Base-by-base conservation (phyloP, 1,284 basidiomycete species). In the Ganoderma multipileum region DNA sequence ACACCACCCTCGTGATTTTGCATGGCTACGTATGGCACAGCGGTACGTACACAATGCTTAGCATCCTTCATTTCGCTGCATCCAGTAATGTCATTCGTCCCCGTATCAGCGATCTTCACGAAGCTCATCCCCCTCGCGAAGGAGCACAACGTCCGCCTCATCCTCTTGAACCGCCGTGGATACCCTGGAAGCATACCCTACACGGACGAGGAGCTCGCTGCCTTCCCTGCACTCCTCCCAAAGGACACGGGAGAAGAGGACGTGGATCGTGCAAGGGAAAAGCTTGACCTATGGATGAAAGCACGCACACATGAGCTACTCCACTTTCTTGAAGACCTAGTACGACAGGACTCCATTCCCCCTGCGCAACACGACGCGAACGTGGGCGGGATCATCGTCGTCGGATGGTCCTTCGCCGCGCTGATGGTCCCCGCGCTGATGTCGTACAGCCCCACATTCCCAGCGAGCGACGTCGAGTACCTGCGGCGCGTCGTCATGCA, bases 81-180 rank as follows among this genome's bases (percentile, higher is more conserved):
- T 33, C 16, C 4, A 18, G 18, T 47, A 4, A 7, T 4, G 38
- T 11, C 44, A 18, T 23, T 38, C 16, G 36, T 42, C 36, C 23
- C 20, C 50, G 18, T 58, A 5, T n/a, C 65, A 79, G 77, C 66
- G n/a, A 73, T 75, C n/a, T 79, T 79, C 69, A 8, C 61, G 14
- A 71, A 61, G 70, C 12, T 71, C 73, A 8, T 64, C 47, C 63
- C 67, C 1, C 59, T 64, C 54, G 74, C 76, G 4, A 60, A 71
- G 0, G 41, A 71, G 14, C 63, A 76, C 67, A 73, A 75, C 65
- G 38, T 76, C 5, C 79, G 79, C 9, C 44, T 81, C 36, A 72
- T 81, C 28, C 66, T 76, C 14, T 50, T 80, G 28, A 81, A 79
- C 52, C 64, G 76, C 47, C 76, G 79, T n/a, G 80, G 78, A 54